phyloP scores from a whole-genome alignment of 2,329 filamentous ascomycete genomes.

The Zymoseptoria brevis region DNA sequence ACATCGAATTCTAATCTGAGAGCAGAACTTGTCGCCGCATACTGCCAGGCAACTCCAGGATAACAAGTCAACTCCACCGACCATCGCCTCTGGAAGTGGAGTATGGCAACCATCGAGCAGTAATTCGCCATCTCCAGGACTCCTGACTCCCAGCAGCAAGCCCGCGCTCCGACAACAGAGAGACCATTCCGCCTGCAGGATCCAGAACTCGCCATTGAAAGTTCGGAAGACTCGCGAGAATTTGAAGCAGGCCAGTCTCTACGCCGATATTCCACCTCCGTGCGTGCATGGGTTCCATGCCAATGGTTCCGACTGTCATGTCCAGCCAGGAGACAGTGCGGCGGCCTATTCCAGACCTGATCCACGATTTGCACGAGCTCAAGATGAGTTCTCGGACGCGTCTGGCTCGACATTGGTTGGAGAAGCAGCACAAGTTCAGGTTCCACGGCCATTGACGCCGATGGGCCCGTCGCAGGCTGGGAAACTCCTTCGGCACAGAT shows the following conservation, averaged over 20 bases:
- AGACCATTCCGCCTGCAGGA: constrained; percentile 27
- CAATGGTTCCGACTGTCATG: background rate
- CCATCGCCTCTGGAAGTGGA: constrained; percentile 8
- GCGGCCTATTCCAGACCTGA: background rate
- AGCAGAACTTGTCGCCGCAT: constrained; percentile 20
- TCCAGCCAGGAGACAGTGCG: background rate
- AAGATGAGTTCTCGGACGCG: constrained; percentile 1
- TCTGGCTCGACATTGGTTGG: constrained; percentile 10
- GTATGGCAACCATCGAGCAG: constrained; percentile 16
- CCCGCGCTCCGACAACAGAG: constrained; percentile 24
- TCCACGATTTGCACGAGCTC: background rate
- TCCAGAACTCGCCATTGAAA: constrained; percentile 24
- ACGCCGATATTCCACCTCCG: constrained; percentile 22
- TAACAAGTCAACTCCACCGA: constrained; percentile 13
- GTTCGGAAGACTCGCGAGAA: constrained; percentile 32
- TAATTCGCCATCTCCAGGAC: constrained; percentile 13
- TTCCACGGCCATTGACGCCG: background rate
- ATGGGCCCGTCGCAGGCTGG: constrained; percentile 6
- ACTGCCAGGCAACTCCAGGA: constrained; percentile 4
- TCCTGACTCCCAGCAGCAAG: constrained; percentile 24
- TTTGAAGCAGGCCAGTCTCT: constrained; percentile 17
- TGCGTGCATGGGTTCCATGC: constrained; percentile 9
- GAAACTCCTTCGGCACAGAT: constrained; percentile 23
- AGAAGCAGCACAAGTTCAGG: background rate
- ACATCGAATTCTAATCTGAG: constrained; percentile 1